Base-by-base conservation (phyloP, 2,329 filamentous ascomycete genomes). In the Leptographium galeiforme region DNA sequence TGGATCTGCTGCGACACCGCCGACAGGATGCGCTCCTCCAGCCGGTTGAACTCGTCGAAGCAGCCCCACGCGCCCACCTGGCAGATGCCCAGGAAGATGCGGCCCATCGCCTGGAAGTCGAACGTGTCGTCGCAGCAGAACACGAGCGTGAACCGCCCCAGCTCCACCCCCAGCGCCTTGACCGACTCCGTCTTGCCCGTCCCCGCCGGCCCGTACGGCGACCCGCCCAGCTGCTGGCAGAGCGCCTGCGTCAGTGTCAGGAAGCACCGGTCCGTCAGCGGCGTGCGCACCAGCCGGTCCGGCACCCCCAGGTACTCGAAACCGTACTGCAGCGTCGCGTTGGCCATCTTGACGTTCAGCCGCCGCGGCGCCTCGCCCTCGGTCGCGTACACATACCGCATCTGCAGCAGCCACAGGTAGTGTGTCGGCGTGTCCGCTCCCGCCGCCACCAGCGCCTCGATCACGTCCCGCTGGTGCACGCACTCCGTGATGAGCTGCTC, bases 81-180 rank as follows among this genome's bases (percentile, higher is more conserved):
- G 67, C 94, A 98, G 57, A 99, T 95, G 77, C 93, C 93, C 39
- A 98, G 77, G 78, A 99, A 98, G 62, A 99, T 99, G 61, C 93
- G 88, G 14, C 94, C 94, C 93, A 99, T 98, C 50, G 93, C 93
- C 65, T 98, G 93, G 76, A 97, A 98, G 68, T 99, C 93, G 63
- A 99, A 99, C 0, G 93, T 98, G 69, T 98, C 93, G 65, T 99
- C 93, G 72, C 93, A 99, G 68, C 94, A 98, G 74, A 99, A 98
- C 33, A 99, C 94, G 32, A 99, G 80, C 2, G 94, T 98, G 67
- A 98, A 99, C 56, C 94, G 84, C 66, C 93, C 94, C 53, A 99
- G 82, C 67, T 98, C 90, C 5, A 98, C 79, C 74, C 93, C 94
- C 32, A 99, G 78, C 19, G 93, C 93, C 70, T 99, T 99, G 67